A percentile compares a stretch with the other conserved stretches of the same genome.
phyloP scores from a whole-genome alignment of 2,329 filamentous ascomycete genomes.

The Westerdykella aurantiaca region DNA sequence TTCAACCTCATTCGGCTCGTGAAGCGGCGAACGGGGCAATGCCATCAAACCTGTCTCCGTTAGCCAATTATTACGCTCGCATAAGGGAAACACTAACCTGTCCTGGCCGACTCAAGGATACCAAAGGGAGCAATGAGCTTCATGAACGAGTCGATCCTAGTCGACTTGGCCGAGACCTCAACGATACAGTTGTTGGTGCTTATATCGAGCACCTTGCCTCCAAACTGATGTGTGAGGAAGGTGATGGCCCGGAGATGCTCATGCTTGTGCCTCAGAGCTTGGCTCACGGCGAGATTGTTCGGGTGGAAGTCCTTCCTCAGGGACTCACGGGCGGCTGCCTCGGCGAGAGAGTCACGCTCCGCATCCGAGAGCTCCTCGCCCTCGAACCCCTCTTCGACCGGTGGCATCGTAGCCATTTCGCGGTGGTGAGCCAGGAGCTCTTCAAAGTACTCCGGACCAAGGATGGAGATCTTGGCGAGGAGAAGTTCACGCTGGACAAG shows the following conservation, averaged over 20 bases:
- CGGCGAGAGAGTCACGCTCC: conserved; percentile 26
- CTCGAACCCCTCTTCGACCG: conserved; percentile 18
- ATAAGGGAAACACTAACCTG: conserved; percentile 47
- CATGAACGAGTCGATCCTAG: conserved; percentile 93
- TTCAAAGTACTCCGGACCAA: conserved; percentile 97
- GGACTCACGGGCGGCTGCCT: conserved; percentile 37
- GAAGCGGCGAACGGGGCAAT: conserved; percentile 83
- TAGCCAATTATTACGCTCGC: conserved; percentile 5
- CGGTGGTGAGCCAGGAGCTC: conserved; percentile 93
- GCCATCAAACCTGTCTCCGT: conserved; percentile 71
- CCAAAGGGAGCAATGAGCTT: conserved; percentile 93
- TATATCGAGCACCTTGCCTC: conserved; percentile 94
- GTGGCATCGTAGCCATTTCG: conserved; percentile 63
- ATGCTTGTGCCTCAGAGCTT: conserved; percentile 93
- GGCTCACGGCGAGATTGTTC: conserved; percentile 73
- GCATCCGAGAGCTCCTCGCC: conserved; percentile 25
- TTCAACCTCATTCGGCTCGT: conserved; percentile 64
- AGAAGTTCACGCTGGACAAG: conserved; percentile 94
- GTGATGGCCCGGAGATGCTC: conserved; percentile 96
- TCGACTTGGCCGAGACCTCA: conserved; percentile 89
- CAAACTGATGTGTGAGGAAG: conserved; percentile 94
- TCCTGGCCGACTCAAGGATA: conserved; percentile 91
- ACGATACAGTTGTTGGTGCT: conserved; percentile 98
- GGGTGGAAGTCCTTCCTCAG: conserved; percentile 72
- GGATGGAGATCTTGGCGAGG: conserved; percentile 91